These are phyloP conservation scores for Eremochloa ophiuroides DNA, from an alignment of 176 grass and related monocot species.

Conservation along the genomic window DNA sequence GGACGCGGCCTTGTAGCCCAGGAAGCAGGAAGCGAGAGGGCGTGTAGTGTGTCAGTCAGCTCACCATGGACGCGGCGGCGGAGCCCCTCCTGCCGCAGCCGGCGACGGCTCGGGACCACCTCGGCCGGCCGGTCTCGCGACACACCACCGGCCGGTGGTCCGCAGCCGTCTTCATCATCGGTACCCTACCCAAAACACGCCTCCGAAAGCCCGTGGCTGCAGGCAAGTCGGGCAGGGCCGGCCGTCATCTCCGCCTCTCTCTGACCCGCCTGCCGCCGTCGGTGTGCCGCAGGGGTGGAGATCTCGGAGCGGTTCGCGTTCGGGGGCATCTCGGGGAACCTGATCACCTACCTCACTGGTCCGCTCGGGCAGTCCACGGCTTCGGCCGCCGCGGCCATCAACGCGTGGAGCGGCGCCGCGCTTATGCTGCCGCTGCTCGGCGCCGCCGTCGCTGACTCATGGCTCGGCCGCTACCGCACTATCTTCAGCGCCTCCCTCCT, in stretches of 20 bases:
- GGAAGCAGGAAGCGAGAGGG: neutral
- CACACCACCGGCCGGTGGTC: conserved; percentile 47
- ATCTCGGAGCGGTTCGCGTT: conserved; percentile 51
- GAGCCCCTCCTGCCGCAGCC: conserved; percentile 31
- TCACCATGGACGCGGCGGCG: conserved; percentile 41
- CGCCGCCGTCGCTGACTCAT: conserved; percentile 56
- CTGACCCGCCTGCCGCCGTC: neutral
- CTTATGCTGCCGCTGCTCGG: conserved; percentile 55
- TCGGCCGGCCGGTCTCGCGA: conserved; percentile 29
- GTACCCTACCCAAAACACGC: neutral
- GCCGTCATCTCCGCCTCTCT: neutral
- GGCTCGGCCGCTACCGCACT: conserved; percentile 56
- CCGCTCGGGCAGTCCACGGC: conserved; percentile 49
- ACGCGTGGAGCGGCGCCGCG: conserved; percentile 36
- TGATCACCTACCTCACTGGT: conserved; percentile 66
- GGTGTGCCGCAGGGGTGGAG: conserved; percentile 41
- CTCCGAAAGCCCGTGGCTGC: neutral
- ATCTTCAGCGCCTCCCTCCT: conserved; percentile 38
- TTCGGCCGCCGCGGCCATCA: conserved; percentile 48
- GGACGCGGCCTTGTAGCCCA: neutral
- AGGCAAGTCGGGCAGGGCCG: neutral
- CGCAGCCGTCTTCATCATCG: conserved; percentile 55
- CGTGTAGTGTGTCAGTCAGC: neutral
- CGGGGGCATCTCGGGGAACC: conserved; percentile 47
- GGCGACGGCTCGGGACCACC: conserved; percentile 45